Evolutionary conservation across 2,329 filamentous ascomycete species (phyloP), one percentile per base, ranked within the genome.

Genomic region (Furcasterigmium furcatum): DNA sequence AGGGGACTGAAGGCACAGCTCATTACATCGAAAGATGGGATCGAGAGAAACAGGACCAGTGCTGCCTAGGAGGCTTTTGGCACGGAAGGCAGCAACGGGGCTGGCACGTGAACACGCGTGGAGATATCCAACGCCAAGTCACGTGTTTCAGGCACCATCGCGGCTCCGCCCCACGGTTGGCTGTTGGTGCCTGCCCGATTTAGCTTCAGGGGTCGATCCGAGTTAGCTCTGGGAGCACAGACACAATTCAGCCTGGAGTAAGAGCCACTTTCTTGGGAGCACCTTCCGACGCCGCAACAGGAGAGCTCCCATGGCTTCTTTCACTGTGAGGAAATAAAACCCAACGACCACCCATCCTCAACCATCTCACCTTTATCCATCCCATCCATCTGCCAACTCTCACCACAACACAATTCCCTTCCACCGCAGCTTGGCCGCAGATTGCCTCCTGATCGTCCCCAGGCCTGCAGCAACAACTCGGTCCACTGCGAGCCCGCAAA

Each of bases 81-180:
- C n/a, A n/a, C n/a, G n/a, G n/a, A n/a, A n/a, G n/a, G 24, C 24
- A 27, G 7, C 24, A 27, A 27, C 24, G 7, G 24, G 12, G 24
- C 24, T 27, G 24, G 7, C 49, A 47, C 47, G 47, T 50, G 16
- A 51, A 45, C 35, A 24, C 45, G 40, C 29, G 40, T 29, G 7
- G 9, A 10, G 16, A 10, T 27, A 9, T 30, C 10, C 24, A 13
- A 32, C 40, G 24, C 40, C 10, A 42, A 42, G n/a, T 24, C 42
- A 47, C 49, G 49, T 51, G 49, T 42, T 41, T 39, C 35, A 51
- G 49, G 49, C 49, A 51, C 42, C 49, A 51, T 34, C 45, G 47
- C 36, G 41, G 38, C 27, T 25, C 34, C 38, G 45, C 44, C 45
- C 49, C 46, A 42, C 41, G 34, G 29, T 42, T 24, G 34, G 45